Percentiles rank a stretch among this genome's conserved stretches.
Evolutionary conservation across 768 basidiomycete species (phyloP).

Genomic region (Hygrophoropsis aurantiaca): DNA sequence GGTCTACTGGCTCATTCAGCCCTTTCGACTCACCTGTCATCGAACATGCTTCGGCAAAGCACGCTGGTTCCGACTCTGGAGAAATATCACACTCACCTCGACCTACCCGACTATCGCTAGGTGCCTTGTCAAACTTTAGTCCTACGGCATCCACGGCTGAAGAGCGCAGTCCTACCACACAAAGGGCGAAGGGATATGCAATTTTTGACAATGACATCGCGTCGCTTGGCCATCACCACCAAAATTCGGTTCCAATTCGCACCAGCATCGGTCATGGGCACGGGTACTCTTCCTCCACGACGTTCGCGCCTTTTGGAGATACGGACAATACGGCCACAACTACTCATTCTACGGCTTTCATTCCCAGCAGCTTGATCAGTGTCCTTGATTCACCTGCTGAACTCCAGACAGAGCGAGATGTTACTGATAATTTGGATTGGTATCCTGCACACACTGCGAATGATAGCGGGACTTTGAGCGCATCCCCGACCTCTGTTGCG

Average conservation of each 20-base stretch:
- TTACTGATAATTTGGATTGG: conserved; percentile 54
- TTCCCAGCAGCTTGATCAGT: conserved; percentile 52
- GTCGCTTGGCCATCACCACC: conserved; percentile 24
- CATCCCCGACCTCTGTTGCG: conserved; percentile 44
- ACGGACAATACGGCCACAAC: conserved; percentile 30
- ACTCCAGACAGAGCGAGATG: conserved; percentile 54
- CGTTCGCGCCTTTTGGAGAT: conserved; percentile 60
- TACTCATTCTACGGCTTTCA: conserved; percentile 47
- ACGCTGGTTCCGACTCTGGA: conserved; percentile 12
- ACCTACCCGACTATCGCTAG: conserved; percentile 30
- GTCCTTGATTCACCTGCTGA: conserved; percentile 53
- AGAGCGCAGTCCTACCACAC: conserved; percentile 13
- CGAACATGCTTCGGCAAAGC: conserved; percentile 9
- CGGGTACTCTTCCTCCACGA: conserved; percentile 19
- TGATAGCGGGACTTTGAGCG: conserved; percentile 25
- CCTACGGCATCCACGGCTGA: not conserved
- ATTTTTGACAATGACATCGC: conserved; percentile 42
- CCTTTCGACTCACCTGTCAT: conserved; percentile 27
- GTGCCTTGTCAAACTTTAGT: conserved; percentile 25
- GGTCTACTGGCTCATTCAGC: conserved; percentile 27
- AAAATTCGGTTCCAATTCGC: conserved; percentile 11
- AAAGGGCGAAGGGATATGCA: conserved; percentile 38
- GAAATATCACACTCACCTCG: conserved; percentile 21
- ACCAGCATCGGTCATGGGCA: conserved; percentile 14
- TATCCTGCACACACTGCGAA: conserved; percentile 24